Conservation (phyloP, 352 stramenopile species). For the Pseudoperonospora humuli region DNA sequence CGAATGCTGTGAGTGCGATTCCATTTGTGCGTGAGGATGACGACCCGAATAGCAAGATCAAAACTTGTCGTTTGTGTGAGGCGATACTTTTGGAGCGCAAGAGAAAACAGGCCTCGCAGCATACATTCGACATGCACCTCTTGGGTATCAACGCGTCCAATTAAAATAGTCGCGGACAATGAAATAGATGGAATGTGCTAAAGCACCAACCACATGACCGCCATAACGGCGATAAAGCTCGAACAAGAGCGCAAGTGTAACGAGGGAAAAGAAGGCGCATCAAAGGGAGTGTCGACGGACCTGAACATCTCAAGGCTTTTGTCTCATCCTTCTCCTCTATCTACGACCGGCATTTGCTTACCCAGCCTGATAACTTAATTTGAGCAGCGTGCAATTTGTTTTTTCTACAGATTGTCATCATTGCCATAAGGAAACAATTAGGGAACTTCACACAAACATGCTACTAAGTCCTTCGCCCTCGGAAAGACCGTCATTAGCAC, state of each 20-base stretch:
- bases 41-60: slow-evolving; percentile 39
- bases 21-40: slow-evolving; percentile 51
- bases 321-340: slow-evolving; percentile 15
- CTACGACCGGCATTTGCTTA: slow-evolving; percentile 11
- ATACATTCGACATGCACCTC: slow-evolving; percentile 48
- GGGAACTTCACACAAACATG: slow-evolving; percentile 34
- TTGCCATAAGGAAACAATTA: neutral
- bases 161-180: slow-evolving; percentile 14
- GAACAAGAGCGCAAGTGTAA: slow-evolving; percentile 20
- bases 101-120: slow-evolving; percentile 42
- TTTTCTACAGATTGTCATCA: slow-evolving; percentile 2
- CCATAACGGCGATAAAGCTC: slow-evolving; percentile 18
- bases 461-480: slow-evolving; percentile 31
- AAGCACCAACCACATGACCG: slow-evolving; percentile 14
- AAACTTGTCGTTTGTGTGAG: slow-evolving; percentile 60
- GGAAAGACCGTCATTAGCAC: slow-evolving; percentile 34
- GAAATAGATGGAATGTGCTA: slow-evolving; percentile 16
- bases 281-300: slow-evolving; percentile 15
- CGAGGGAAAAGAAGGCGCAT: slow-evolving; percentile 15
- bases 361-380: slow-evolving; percentile 30
- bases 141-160: slow-evolving; percentile 36
- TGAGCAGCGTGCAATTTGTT: slow-evolving; percentile 21
- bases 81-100: slow-evolving; percentile 49
- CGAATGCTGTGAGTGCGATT: slow-evolving; percentile 35
- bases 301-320: slow-evolving; percentile 12